Evolutionary conservation across 148 eudicot genomes (phyloP), one percentile per base, ranked within the genome.

Genomic region (Pouteria glomerata): DNA sequence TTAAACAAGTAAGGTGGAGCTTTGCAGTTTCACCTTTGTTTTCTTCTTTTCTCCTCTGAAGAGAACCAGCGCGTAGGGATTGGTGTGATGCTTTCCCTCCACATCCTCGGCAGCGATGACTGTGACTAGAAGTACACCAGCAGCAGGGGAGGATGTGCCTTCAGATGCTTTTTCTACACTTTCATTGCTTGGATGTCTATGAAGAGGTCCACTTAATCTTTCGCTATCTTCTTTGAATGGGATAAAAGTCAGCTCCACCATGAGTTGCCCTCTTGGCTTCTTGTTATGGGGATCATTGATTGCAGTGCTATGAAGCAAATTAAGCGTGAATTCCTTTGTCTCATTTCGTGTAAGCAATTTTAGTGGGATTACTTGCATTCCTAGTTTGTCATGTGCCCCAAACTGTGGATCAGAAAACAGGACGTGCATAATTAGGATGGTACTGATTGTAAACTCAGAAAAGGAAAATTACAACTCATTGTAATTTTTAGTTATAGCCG

Each of bases 291-390:
- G 74, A 30, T 93, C 96, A 13, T 71, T 80, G 1, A 77, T 72
- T 42, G 85, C 76, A 10, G 70, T 73, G 75, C 82, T 90, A 61
- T 90, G 78, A 14, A 81, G 75, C 79, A 93, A 79, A 76, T 87
- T 83, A 15, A 93, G 80, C 1, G 87, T 83, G 33, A 90, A 81
- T 21, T 67, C 76, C 76, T 80, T 84, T 31, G 81, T 73, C 76
- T 87, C 89, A 42, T 87, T 57, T 67, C 92, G 90, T 19, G 45
- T 75, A 52, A 93, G 88, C 52, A 39, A 53, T 41, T 83, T 90
- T 75, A 90, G 69, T 8, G 90, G 88, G 72, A 88, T 77, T 42
- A 82, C 75, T 83, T 88, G 96, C 89, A 88, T 89, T 53, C 98
- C 98, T 53, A 93, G 50, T 50, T 77, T 90, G 78, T 93, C 98